Conservation (phyloP, 208 protist genomes). For the Trypanosomatidae sp. region DNA sequence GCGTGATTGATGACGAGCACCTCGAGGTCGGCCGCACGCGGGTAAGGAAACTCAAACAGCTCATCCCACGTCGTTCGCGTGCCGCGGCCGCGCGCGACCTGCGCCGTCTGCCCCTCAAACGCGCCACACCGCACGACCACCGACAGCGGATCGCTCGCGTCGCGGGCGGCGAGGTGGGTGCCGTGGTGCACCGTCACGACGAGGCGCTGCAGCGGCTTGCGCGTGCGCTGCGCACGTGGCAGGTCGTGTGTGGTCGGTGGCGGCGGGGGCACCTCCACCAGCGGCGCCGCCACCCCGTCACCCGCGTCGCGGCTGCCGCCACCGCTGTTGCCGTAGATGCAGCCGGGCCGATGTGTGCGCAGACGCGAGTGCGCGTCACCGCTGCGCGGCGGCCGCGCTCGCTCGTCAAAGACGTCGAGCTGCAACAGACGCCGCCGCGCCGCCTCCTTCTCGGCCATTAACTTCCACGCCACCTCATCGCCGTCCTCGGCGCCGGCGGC, state of each 20-base stretch:
- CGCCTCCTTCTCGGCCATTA: conserved; percentile 48
- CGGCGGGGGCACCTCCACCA: conserved; percentile 35
- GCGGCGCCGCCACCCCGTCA: conserved; percentile 13
- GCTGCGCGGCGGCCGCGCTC: conserved; percentile 41
- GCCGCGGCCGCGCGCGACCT: conserved; percentile 57
- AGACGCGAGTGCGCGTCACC: conserved; percentile 15
- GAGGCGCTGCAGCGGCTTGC: conserved; percentile 23
- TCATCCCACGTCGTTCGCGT: conserved; percentile 69
- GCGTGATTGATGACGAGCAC: conserved; percentile 72
- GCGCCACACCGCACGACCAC: conserved; percentile 79
- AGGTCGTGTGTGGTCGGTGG: conserved; percentile 62
- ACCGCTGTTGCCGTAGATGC: too few species aligned
- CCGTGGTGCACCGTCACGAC: conserved; percentile 84
- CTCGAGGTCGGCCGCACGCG: conserved; percentile 67
- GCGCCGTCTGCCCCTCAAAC: conserved; percentile 81
- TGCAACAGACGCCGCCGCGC: conserved; percentile 58
- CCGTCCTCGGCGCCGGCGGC: conserved; percentile 30
- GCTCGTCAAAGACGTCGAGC: conserved; percentile 84
- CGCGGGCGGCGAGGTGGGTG: conserved; percentile 37
- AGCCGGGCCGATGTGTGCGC: too few species aligned
- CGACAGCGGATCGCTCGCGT: conserved; percentile 43
- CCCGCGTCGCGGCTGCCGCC: conserved; percentile 27
- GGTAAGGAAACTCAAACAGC: conserved; percentile 84
- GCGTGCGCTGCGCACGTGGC: conserved; percentile 20
- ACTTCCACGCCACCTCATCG: conserved; percentile 40